Evolutionary conservation across 2,329 filamentous ascomycete species (phyloP), one percentile per base, ranked within the genome.

Genomic region (Venturia effusa): DNA sequence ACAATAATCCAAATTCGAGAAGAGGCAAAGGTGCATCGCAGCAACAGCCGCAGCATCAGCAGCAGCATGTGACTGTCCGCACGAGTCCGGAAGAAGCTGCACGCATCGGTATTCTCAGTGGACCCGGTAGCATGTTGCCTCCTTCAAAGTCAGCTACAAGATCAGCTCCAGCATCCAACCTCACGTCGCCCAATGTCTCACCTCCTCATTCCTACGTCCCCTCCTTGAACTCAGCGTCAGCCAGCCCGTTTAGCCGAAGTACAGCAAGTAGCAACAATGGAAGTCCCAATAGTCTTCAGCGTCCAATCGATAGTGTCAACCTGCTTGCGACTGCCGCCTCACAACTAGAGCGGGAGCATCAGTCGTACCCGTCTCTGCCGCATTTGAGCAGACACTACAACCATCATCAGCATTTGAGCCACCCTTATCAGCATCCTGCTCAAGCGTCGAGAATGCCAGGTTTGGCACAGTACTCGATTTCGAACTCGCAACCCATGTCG

Each of bases 1-100:
- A 99, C 84, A 97, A 90, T 85, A 99, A 97, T 79, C 93, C 94
- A 65, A 97, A 97, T 82, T 97, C 92, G 65, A 84, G 94, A 73
- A 83, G 93, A 73, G 92, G 91, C 68, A 95, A 96, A 82, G 96
- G 55, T n/a, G 51, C 10, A 13, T 15, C 51, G 8, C 59, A 61
- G 32, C 59, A 61, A 19, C 54, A 63, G 27, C 22, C 43, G 15
- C 34, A 55, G 22, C 24, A 40, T 15, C 43, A 34, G 27, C 30
- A 43, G n/a, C 61, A 96, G 66, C 81, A 86, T 73, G 81, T 82
- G 66, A 79, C 83, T 63, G 83, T 83, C n/a, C 81, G 82, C 17
- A 81, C 83, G 11, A 80, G 81, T 3, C 81, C 81, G 1, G 81
- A 80, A 2, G 80, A 82, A 17, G 77, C 79, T 24, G 75, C 74